Evolutionary conservation across 768 basidiomycete genomes (phyloP).

Genomic region (Russula virescens): DNA sequence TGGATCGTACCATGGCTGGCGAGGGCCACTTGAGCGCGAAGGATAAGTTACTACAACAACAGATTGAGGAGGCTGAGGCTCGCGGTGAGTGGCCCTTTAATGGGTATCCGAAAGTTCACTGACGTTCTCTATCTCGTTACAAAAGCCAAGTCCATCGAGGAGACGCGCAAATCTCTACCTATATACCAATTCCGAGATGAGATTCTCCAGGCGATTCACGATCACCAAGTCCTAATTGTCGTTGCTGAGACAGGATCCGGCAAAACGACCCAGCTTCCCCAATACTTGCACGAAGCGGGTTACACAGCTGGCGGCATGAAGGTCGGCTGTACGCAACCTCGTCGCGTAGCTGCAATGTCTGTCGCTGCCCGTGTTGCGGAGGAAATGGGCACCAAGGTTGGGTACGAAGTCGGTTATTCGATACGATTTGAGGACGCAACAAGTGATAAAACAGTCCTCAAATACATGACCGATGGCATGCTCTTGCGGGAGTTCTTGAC

Average conservation of each 20-base stretch:
- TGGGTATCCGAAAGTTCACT: conserved; percentile 10
- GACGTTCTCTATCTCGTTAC: background rate
- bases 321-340: conserved; percentile 95
- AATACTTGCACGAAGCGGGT: conserved; percentile 97
- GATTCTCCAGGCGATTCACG: conserved; percentile 80
- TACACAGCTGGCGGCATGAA: conserved; percentile 85
- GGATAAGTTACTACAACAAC: conserved; percentile 76
- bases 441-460: conserved; percentile 96
- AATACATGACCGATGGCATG: conserved; percentile 99
- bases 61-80: conserved; percentile 89
- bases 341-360: conserved; percentile 98
- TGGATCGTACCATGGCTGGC: conserved; percentile 69
- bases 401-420: conserved; percentile 98
- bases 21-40: conserved; percentile 70
- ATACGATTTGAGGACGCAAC: conserved; percentile 99
- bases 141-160: conserved; percentile 81
- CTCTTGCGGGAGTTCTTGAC: conserved; percentile 94
- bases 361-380: conserved; percentile 99
- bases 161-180: conserved; percentile 88
- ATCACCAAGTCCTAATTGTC: conserved; percentile 94
- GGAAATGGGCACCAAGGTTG: conserved; percentile 96
- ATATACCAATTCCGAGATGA: conserved; percentile 87
- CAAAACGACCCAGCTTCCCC: conserved; percentile 97
- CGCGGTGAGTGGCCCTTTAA: conserved; percentile 50
- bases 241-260: conserved; percentile 99